Evolutionary conservation across 1,284 basidiomycete genomes (phyloP), one percentile per base, ranked within the genome.

Genomic region (Wallemia hederae): DNA sequence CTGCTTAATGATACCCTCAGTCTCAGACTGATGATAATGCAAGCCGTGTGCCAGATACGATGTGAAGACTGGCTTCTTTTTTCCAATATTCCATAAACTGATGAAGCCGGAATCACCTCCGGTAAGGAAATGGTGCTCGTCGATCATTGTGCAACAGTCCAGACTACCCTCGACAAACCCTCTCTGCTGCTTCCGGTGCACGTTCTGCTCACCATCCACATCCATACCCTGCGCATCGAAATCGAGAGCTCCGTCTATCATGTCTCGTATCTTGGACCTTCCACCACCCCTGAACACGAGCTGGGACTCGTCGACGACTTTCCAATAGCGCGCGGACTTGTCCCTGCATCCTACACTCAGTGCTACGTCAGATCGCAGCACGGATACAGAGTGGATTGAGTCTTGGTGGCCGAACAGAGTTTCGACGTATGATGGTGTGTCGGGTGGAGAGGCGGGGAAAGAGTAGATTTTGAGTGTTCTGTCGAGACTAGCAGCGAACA

Each of bases 401-500:
- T 97, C 92, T 74, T 98, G 94, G 69, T 99, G 92, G 1, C 92
- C 92, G 68, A 96, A 99, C 7, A 98, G 76, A 14, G 92, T 97
- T 70, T 99, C 94, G 62, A 97, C 82, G 67, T 92, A 91, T 9
- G 56, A 26, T 19, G 56, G 56, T 24, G 24, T 3, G 25, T 58
- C 56, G 7, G 56, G 56, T 27, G 56, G 56, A 2, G 85, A 86
- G 73, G 94, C 79, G 0, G 80, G 76, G 19, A 90, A 74, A 66
- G 91, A 89, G 68, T 85, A 94, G 19, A 97, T 76, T 70, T 94
- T 92, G 59, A 97, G 71, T 7, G 89, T 91, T 11, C 92, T 83
- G 68, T 97, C 92, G 63, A 84, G 81, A 0, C 89, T 94, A 14
- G 80, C 83, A 0, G 83, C 82, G 66, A 92, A 92, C 33, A 97